phyloP scores from a whole-genome alignment of 1,284 basidiomycete species.

The Vanrija humicola region DNA sequence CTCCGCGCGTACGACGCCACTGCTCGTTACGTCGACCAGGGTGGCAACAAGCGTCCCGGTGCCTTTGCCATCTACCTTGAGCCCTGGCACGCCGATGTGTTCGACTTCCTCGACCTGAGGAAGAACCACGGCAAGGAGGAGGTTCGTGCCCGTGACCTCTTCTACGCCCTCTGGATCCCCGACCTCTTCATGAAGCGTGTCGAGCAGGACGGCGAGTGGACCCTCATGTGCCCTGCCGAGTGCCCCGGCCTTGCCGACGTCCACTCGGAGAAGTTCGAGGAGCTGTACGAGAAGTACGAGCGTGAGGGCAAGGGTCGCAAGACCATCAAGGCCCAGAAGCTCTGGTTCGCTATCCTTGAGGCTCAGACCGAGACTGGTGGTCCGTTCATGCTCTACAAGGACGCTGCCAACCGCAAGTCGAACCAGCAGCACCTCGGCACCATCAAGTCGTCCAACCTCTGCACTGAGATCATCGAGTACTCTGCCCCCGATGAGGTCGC shows the following conservation, averaged over 20 bases:
- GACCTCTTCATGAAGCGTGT: constrained; percentile 98
- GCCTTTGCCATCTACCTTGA: constrained; percentile 98
- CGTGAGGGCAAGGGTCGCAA: constrained; percentile 80
- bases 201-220: constrained; percentile 83
- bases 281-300: constrained; percentile 86
- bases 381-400: constrained; percentile 99
- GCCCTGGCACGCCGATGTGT: constrained; percentile 97
- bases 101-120: constrained; percentile 95
- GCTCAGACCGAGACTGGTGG: constrained; percentile 97
- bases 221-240: constrained; percentile 96
- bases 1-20: constrained; percentile 97
- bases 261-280: constrained; percentile 87
- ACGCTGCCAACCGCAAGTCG: constrained; percentile 83
- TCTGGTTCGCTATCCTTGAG: constrained; percentile 97
- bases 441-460: constrained; percentile 98
- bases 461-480: constrained; percentile 99
- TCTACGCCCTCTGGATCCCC: constrained; percentile 97
- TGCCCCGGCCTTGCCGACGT: constrained; percentile 88
- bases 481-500: constrained; percentile 96
- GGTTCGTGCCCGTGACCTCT: constrained; percentile 91
- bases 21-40: constrained; percentile 98
- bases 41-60: constrained; percentile 98
- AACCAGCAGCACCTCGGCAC: constrained; percentile 99
- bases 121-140: constrained; percentile 99
- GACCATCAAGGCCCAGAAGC: constrained; percentile 90